These are phyloP conservation scores for Lolium multiflorum DNA, from an alignment of 176 grass and related monocot genomes.

Conservation along the genomic window DNA sequence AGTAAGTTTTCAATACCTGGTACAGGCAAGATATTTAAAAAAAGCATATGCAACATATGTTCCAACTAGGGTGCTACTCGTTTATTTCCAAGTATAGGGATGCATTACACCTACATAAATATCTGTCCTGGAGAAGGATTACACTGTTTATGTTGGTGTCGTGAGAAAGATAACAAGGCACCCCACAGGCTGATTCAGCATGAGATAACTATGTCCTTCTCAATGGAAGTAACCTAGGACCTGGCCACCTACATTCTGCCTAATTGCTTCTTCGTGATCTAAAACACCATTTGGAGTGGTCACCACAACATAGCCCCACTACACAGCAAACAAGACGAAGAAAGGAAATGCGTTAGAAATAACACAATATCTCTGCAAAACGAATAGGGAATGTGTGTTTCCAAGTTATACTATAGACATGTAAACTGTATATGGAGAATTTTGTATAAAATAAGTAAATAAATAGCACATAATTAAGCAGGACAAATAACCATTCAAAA, in stretches of 20 bases:
- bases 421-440: neutral
- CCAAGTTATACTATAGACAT: neutral
- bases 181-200: neutral
- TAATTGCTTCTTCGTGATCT: constrained; percentile 97
- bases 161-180: constrained; percentile 11
- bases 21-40: neutral
- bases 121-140: constrained; percentile 21
- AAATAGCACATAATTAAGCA: neutral
- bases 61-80: neutral
- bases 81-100: constrained; percentile 26
- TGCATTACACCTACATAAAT: constrained; percentile 19
- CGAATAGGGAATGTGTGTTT: neutral
- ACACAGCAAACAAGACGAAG: constrained; percentile 42
- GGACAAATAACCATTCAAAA: neutral
- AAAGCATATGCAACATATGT: neutral
- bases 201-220: neutral
- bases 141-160: constrained; percentile 9
- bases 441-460: neutral
- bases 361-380: constrained; percentile 15
- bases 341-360: constrained; percentile 8
- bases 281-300: constrained; percentile 89
- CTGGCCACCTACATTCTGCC: constrained; percentile 86
- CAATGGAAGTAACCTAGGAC: constrained; percentile 95
- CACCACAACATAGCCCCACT: constrained; percentile 98
- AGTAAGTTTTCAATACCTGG: neutral